Conservation (phyloP, 768 basidiomycete genomes). For the Lentinula detonsa region DNA sequence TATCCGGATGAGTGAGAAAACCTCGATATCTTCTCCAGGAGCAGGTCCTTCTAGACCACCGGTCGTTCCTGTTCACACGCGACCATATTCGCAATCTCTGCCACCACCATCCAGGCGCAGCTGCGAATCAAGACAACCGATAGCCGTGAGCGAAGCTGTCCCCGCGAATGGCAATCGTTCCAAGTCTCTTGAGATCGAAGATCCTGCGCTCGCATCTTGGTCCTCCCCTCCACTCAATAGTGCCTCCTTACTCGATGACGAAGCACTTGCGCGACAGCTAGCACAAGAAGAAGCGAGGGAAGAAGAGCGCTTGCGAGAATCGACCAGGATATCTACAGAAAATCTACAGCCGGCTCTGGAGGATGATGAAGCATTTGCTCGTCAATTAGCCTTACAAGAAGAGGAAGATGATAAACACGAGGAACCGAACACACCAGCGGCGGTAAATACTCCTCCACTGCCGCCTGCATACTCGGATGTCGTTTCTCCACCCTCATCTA, state of each 20-base stretch:
- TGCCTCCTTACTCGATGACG: constrained; percentile 19
- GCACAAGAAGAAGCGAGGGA: constrained; percentile 14
- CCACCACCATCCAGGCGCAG: constrained; percentile 1
- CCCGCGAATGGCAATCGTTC: background rate
- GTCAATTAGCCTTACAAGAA: constrained; percentile 30
- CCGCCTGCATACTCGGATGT: constrained; percentile 5
- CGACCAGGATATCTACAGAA: background rate
- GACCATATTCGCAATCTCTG: background rate
- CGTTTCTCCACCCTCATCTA: background rate
- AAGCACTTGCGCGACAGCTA: constrained; percentile 19
- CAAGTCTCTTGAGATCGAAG: background rate
- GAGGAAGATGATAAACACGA: constrained; percentile 21
- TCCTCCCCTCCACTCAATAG: constrained; percentile 10
- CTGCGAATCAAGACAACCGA: constrained; percentile 12
- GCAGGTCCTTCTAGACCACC: constrained; percentile 18
- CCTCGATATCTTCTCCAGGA: constrained; percentile 4
- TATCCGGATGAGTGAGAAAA: constrained; percentile 10
- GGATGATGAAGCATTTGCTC: constrained; percentile 41
- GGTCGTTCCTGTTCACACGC: constrained; percentile 1
- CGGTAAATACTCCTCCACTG: constrained; percentile 8
- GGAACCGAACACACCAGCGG: background rate
- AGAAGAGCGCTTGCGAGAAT: background rate
- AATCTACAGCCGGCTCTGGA: background rate
- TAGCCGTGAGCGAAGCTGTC: background rate
- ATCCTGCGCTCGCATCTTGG: background rate